Conservation (phyloP, 2,329 filamentous ascomycete genomes). For the Aspergillus pseudoglaucus region DNA sequence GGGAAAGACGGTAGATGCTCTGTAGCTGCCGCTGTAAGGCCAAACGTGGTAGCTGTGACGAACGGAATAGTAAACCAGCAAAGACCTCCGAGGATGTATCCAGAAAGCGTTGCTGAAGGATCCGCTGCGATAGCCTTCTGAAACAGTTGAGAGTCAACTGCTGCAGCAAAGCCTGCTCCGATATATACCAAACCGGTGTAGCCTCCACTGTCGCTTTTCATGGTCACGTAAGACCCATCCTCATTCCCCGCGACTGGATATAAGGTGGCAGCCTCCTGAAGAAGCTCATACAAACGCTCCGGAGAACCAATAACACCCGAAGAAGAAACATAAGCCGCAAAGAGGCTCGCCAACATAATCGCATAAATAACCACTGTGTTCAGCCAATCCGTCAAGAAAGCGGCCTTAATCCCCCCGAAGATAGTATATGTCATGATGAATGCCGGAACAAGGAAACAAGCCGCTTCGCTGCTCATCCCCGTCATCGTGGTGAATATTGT, state of each 20-base stretch:
- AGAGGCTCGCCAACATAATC: slow-evolving; percentile 66
- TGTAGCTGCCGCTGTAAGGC: slow-evolving; percentile 70
- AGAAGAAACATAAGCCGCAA: slow-evolving; percentile 75
- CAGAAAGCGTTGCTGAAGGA: slow-evolving; percentile 77
- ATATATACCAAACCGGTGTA: slow-evolving; percentile 53
- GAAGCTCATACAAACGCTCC: slow-evolving; percentile 66
- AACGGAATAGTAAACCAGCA: slow-evolving; percentile 92
- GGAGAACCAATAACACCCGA: slow-evolving; percentile 70
- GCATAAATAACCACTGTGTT: slow-evolving; percentile 68
- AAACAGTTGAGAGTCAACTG: background rate
- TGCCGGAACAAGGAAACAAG: slow-evolving; percentile 74
- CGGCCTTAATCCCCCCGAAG: slow-evolving; percentile 73
- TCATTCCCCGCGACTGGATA: slow-evolving; percentile 77
- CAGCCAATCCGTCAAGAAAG: slow-evolving; percentile 77
- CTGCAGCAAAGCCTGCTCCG: no score
- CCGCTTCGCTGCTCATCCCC: slow-evolving; percentile 69
- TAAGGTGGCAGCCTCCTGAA: slow-evolving; percentile 59
- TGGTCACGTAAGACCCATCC: slow-evolving; percentile 77
- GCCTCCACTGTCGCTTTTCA: slow-evolving; percentile 80
- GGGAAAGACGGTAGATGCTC: slow-evolving; percentile 39
- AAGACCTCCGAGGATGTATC: slow-evolving; percentile 79
- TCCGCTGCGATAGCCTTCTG: slow-evolving; percentile 78
- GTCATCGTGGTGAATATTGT: slow-evolving; percentile 67
- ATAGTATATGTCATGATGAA: slow-evolving; percentile 76
- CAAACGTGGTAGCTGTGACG: slow-evolving; percentile 83